Evolutionary conservation across 2,329 filamentous ascomycete species (phyloP), one percentile per base, ranked within the genome.

Genomic region (Fusarium sp.): DNA sequence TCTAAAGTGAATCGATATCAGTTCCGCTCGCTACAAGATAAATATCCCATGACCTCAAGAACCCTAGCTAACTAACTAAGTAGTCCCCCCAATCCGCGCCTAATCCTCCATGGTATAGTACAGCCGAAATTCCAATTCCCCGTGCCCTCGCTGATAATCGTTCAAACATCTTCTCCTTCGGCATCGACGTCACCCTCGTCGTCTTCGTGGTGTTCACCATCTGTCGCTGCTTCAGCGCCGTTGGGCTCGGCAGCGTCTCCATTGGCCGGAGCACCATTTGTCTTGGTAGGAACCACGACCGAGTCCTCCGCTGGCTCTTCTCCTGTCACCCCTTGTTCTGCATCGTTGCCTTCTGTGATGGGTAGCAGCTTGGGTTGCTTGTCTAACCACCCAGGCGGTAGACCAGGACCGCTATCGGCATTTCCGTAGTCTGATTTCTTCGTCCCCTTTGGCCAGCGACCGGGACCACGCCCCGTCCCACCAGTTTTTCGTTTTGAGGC

Each of bases 381-480:
- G 57, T 85, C 83, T 20, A 77, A 78, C 89, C 89, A 91, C 0
- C 85, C 86, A 4, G 91, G 91, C 1, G 91, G 90, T 20, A 92
- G 82, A 3, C 91, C 91, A 3, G 91, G 91, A 1, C 90, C 91
- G 75, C 90, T 92, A 37, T 90, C 89, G 1, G 91, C 91, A 71
- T 92, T 92, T 0, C 90, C 90, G 66, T 92, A 92, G 77, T 92
- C 91, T 43, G 88, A 88, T 80, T 92, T 92, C 81, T 92, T 92
- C 0, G 90, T 92, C 6, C 91, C 91, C 79, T 92, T 92, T 1
- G 91, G 91, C 90, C 90, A 92, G 48, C 91, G 86, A 0, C 91
- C 91, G 1, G 91, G 91, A 0, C 91, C 91, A 61, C 91, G 87
- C 3, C 91, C 91, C 1, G 91, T 92, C 5, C 91, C 90, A 3